Conservation (phyloP, 129 eudicot species). For the Chrysanthemum lavandulifolium region DNA sequence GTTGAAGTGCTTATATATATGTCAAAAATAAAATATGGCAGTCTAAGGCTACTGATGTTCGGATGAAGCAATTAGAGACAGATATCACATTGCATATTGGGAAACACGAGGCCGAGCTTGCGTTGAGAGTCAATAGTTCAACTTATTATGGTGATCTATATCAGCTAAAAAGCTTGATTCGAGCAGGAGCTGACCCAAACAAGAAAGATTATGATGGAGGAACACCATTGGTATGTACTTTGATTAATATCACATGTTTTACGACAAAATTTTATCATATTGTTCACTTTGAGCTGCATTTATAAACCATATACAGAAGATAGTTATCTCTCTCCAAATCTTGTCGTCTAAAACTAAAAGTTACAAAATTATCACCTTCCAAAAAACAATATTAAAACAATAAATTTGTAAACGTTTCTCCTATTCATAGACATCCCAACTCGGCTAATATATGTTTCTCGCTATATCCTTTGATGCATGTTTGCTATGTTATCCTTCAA, state of each 20-base stretch:
- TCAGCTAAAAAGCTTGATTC: constrained; percentile 76
- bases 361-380: too few relatives aligned
- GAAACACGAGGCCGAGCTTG: constrained; percentile 92
- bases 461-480: too few relatives aligned
- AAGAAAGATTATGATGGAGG: constrained; percentile 94
- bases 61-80: constrained; percentile 76
- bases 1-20: not conserved
- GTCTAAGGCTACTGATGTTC: constrained; percentile 65
- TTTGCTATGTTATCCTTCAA: too few relatives aligned
- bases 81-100: constrained; percentile 79
- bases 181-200: constrained; percentile 97
- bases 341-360: too few relatives aligned
- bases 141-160: constrained; percentile 79
- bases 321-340: too few relatives aligned
- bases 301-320: too few relatives aligned
- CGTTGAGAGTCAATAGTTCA: constrained; percentile 83
- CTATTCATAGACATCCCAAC: too few relatives aligned
- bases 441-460: too few relatives aligned
- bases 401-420: not conserved
- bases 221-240: constrained; percentile 74
- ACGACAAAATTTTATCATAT: too few relatives aligned
- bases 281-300: too few relatives aligned
- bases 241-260: too few relatives aligned
- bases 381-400: not conserved
- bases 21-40: constrained; percentile 38